phyloP scores from a whole-genome alignment of 2,329 filamentous ascomycete genomes.

The Alternaria dauci region DNA sequence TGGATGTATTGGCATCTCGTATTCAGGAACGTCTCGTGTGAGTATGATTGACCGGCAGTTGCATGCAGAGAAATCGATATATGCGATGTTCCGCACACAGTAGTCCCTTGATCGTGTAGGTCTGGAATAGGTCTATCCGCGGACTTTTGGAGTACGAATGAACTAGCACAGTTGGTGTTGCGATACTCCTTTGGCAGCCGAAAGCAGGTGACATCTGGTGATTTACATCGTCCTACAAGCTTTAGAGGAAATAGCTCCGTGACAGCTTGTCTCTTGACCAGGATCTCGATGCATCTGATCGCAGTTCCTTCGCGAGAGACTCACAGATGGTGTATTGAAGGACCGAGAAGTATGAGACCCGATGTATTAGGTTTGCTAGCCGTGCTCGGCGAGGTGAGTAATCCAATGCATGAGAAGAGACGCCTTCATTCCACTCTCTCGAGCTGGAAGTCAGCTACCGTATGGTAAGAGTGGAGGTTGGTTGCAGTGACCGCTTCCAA shows the following conservation, averaged over 20 bases:
- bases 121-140: neutral
- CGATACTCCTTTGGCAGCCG: neutral
- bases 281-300: conserved; percentile 6
- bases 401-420: neutral
- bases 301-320: conserved; percentile 13
- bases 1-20: neutral
- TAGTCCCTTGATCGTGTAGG: neutral
- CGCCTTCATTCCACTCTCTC: no score
- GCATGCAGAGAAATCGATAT: neutral
- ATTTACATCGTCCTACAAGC: conserved; percentile 6
- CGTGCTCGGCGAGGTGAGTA: neutral
- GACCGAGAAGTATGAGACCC: conserved; percentile 7
- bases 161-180: neutral
- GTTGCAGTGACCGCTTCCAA: neutral
- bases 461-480: neutral
- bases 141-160: neutral
- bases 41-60: neutral
- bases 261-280: conserved; percentile 17
- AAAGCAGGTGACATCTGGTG: conserved; percentile 7
- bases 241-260: conserved; percentile 12
- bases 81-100: neutral
- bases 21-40: neutral
- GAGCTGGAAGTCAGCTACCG: neutral
- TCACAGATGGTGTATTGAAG: conserved; percentile 14
- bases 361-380: conserved; percentile 7